Conservation (phyloP, 306 rosid genomes). For the Sesbania bispinosa region DNA sequence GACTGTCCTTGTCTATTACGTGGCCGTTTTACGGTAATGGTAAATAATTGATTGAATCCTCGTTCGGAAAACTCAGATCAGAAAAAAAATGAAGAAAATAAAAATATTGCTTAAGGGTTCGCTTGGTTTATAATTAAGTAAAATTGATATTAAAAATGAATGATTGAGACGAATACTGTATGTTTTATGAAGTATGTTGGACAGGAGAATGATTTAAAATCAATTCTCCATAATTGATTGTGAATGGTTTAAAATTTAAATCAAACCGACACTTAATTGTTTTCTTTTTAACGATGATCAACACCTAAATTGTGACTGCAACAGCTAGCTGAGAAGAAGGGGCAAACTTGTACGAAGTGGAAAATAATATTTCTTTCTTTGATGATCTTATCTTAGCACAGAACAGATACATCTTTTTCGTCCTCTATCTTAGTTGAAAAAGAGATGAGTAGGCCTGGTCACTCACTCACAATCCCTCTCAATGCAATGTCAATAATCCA, state of each 20-base stretch:
- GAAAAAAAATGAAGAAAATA: neutral
- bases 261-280: too few species aligned
- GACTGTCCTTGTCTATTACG: conserved; percentile 27
- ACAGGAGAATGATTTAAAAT: too few species aligned
- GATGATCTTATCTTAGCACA: too few species aligned
- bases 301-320: too few species aligned
- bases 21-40: conserved; percentile 16
- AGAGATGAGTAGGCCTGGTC: conserved; percentile 27
- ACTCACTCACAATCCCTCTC: conserved; percentile 36
- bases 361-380: too few species aligned
- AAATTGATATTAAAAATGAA: conserved; percentile 5
- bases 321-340: too few species aligned
- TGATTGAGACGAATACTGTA: too few species aligned
- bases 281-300: too few species aligned
- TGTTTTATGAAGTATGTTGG: too few species aligned
- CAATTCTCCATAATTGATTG: too few species aligned
- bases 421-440: neutral
- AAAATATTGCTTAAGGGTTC: neutral
- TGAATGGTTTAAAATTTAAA: too few species aligned
- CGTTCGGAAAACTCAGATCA: conserved; percentile 23
- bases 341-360: too few species aligned
- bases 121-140: neutral
- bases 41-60: conserved; percentile 24
- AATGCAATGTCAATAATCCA: conserved; percentile 40
- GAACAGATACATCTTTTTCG: conserved; percentile 29